Evolutionary conservation across 2,329 filamentous ascomycete genomes (phyloP), one percentile per base, ranked within the genome.

Genomic region (Falciphora oryzae): DNA sequence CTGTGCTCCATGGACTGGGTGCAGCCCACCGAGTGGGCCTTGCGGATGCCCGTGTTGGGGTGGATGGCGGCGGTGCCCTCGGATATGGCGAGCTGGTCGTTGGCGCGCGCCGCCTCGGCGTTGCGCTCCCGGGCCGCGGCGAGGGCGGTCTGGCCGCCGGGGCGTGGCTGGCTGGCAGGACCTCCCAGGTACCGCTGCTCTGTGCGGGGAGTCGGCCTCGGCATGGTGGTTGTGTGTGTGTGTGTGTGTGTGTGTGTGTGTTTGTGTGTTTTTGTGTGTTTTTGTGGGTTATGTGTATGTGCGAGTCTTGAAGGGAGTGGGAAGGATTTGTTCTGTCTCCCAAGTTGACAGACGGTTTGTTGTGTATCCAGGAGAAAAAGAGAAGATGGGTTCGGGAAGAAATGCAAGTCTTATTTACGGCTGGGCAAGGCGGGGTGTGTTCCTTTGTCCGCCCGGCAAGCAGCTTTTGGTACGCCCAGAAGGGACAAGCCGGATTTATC

Each of bases 1-100:
- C 35, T 62, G 61, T 62, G 61, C 61, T 62, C 61, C 61, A 62
- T 28, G 25, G 61, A 62, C 27, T 62, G 61, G 8, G 61, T 62
- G 44, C 61, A 62, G 27, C 61, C 61, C 28, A 62, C 61, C 4
- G 61, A 62, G 31, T 38, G 44, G 5, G 61, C 38, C 44, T 62
- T 62, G 35, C 61, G 61, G 27, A 62, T 44, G 61, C 61, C 61
- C 22, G 61, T 62, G 35, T 50, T 53, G 35, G 61, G 61, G 38
- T 62, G 61, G 27, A 61, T 61, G 38, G 31, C 29, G 38, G 44
- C 29, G 22, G 28, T 53, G 57, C 57, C 35, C 38, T 61, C 28
- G 27, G 29, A 31, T 3, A 61, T 57, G 50, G 56, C 61, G 7
- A 53, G 22, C 6, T 16, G 14, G 57, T 25, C 25, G 25, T 31